Evolutionary conservation across 148 eudicot species (phyloP), one percentile per base, ranked within the genome.

Genomic region (Rhododendron molle): DNA sequence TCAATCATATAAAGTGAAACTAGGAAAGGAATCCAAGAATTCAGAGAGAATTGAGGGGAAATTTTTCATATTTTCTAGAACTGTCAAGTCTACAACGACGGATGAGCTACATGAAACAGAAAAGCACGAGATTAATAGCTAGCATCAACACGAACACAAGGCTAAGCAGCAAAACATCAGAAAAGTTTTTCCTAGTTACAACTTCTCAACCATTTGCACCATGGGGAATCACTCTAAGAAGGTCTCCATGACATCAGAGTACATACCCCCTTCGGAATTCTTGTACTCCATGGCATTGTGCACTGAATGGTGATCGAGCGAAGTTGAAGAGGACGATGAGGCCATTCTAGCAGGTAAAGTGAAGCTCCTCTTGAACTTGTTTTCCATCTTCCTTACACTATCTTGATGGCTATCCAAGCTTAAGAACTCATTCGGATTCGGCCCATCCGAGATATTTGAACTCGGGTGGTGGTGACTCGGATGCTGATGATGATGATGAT

Each of bases 181-280:
- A 72, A 88, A 83, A 89, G 87, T 88, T 81, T 78, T 85, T 60
- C 80, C 90, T 89, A 88, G 82, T 84, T 86, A 91, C 91, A 89
- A 81, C 86, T 86, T 62, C 54, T 56, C 60, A 47, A 52, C 60
- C 76, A 49, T 38, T n/a, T 13, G 21, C 20, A 16, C 73, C 62
- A 67, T 84, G 87, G 43, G 20, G 36, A 32, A 72, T 85, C 84
- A 90, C 85, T 91, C 95, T 90, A 92, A 90, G 94, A 87, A 96
- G 49, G 94, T 92, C 91, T 95, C 99, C 99, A 96, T 95, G 60
- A 95, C 98, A 92, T 95, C 98, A 43, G 93, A 78, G 91, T 94
- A 95, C 96, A 94, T 95, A 47, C 94, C 96, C 2, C 90, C 91
- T 85, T 92, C 94, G 2, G 90, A 60, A 74, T 90, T 91, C 69